Evolutionary conservation across 2,329 filamentous ascomycete species (phyloP).

Genomic region (Graphilbum fragrans): DNA sequence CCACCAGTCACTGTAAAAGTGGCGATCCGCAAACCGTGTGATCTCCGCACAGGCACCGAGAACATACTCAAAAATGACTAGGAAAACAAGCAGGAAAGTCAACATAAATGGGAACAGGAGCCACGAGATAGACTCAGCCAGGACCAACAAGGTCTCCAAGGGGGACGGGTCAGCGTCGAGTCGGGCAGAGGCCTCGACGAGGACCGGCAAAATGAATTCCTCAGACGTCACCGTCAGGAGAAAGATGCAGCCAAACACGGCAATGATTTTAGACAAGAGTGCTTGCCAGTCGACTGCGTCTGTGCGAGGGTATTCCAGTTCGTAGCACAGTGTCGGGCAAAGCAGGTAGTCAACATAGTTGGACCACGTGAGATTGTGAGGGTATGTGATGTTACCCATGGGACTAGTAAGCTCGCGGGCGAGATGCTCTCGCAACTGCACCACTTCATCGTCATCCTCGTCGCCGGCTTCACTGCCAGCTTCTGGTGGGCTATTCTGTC

Average conservation of each 20-base stretch:
- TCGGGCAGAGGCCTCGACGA: constrained; percentile 54
- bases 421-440: constrained; percentile 69
- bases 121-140: constrained; percentile 81
- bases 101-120: constrained; percentile 97
- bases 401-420: constrained; percentile 86
- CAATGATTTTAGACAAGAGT: constrained; percentile 72
- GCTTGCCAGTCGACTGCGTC: constrained; percentile 64
- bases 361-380: constrained; percentile 66
- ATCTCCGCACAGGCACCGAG: constrained; percentile 92
- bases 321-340: constrained; percentile 94
- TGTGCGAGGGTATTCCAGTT: constrained; percentile 86
- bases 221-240: constrained; percentile 83
- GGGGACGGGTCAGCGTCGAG: constrained; percentile 32
- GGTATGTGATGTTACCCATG: constrained; percentile 80
- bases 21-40: constrained; percentile 81
- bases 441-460: constrained; percentile 36
- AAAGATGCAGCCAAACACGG: constrained; percentile 94
- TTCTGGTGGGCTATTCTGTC: too few species aligned
- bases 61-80: constrained; percentile 96
- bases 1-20: constrained; percentile 79
- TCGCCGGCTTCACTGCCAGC: neutral
- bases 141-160: constrained; percentile 62
- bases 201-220: constrained; percentile 87
- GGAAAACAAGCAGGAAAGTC: constrained; percentile 86
- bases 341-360: constrained; percentile 84